Base-by-base conservation (phyloP, 108 stramenopile species). In the Fragilaria radians region DNA sequence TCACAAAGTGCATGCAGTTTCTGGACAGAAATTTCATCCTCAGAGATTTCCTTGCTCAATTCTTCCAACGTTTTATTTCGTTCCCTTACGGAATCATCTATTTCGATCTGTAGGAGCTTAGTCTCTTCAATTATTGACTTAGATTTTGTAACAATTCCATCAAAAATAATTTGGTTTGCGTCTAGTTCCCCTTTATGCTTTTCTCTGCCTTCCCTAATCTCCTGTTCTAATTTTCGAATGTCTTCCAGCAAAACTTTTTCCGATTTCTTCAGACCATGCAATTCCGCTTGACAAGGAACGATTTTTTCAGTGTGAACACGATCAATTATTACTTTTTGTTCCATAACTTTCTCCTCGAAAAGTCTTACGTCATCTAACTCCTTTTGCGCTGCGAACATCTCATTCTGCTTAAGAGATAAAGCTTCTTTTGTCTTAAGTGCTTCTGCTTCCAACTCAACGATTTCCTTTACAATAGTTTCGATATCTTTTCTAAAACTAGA, bases 281-380 rank as follows among this genome's bases (percentile, higher is more conserved):
- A 57, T 57, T 52, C 71, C 54, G 51, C 64, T 31, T 67, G 62
- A 31, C 58, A 36, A 5, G 73, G 30, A 48, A 73, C 73, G 27
- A 63, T 70, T 46, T 77, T 66, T 28, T 63, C 66, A 46, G 50
- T 50, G 7, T 42, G 11, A 7, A 42, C 36, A 42, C 36, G 36
- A 7, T 42, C 11, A 42, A 11, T 42, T 18, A 48, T 14, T 5
- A 59, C 66, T 32, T 67, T 18, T 49, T 67, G 48, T 25, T 25
- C 49, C 21, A 62, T 61, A 7, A 75, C 33, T 47, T 75, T 61
- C 56, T 62, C 67, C 55, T 75, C 70, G 21, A 71, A 69, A 26
- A 65, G 45, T 23, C 61, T 56, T 75, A 66, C 58, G 67, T 52
- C 54, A 46, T 66, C 11, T 30, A 32, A 19, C 25, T 74, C 66